Base-by-base conservation (phyloP, 257 asterid species). In the Voacanga thouarsii region DNA sequence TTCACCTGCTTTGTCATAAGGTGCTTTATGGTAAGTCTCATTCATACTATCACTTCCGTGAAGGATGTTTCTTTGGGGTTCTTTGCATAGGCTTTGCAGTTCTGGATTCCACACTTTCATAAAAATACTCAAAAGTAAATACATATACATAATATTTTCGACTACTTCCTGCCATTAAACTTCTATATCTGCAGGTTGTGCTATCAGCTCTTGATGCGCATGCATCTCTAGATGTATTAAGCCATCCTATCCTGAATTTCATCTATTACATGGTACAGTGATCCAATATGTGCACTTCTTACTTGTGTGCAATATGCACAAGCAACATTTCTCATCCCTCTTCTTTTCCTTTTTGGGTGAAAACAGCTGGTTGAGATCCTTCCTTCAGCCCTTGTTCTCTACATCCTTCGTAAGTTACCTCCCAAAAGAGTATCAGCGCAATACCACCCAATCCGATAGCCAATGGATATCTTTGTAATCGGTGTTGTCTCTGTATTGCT, bases 1-100 rank as follows among this genome's bases (percentile, higher is more conserved):
- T 94, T 92, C 88, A 85, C 91, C 75, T 94, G 97, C 83, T 94
- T 94, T 83, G 92, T 94, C 66, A 83, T 94, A 81, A 84, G 98
- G 77, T 91, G 96, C 86, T 92, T 91, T 57, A 93, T 92, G 96
- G 98, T 94, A 85, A 85, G 97, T 66, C 66, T 76, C 49, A 39
- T 60, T 61, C 78, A 21, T 50, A 70, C 71, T 65, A n/a, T 6
- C 24, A 23, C 47, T 21, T 76, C 49, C 33, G 30, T 16, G 51
- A 21, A 19, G 51, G 51, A 67, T 19, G 30, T 19, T 66, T 3
- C 47, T 16, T 0, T 23, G 53, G 18, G 49, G 41, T 18, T 71
- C 70, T 59, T 28, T 72, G 60, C 39, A 10, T 24, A 24, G 67
- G 12, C 19, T 26, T 59, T 59, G 71, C 9, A 43, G 43, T 43